Evolutionary conservation across 208 protist genomes (phyloP).

Genomic region (Trypanosoma avium): DNA sequence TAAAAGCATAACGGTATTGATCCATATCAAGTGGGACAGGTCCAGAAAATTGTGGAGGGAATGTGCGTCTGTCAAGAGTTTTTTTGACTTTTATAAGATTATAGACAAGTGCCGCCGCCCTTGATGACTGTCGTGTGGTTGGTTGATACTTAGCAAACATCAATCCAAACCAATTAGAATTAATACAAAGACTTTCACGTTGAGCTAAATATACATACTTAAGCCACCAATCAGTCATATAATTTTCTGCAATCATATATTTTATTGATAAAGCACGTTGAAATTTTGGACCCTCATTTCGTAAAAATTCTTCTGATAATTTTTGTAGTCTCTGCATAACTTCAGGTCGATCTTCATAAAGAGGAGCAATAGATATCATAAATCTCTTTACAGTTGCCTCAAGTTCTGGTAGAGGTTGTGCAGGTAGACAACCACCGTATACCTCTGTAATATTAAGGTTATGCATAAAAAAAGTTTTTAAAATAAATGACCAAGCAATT

Average conservation of each 20-base stretch:
- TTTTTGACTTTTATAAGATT: slow-evolving; percentile 64
- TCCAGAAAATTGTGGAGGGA: slow-evolving; percentile 59
- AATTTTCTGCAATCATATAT: slow-evolving; percentile 61
- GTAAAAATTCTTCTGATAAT: slow-evolving; percentile 62
- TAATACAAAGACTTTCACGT: slow-evolving; percentile 76
- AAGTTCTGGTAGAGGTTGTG: slow-evolving; percentile 74
- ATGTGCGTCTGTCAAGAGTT: slow-evolving; percentile 52
- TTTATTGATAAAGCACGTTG: slow-evolving; percentile 76
- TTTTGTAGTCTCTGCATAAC: slow-evolving; percentile 44
- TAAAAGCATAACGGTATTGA: slow-evolving; percentile 83
- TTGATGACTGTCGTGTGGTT: slow-evolving; percentile 46
- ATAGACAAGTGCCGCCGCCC: slow-evolving; percentile 67
- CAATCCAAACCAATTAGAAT: slow-evolving; percentile 90
- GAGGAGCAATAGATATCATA: slow-evolving; percentile 54
- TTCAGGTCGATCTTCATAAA: slow-evolving; percentile 28
- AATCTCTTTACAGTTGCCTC: slow-evolving; percentile 62
- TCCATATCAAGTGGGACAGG: slow-evolving; percentile 83
- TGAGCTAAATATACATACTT: slow-evolving; percentile 86
- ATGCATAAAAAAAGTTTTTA: slow-evolving; percentile 54
- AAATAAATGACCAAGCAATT: slow-evolving; percentile 52
- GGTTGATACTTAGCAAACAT: slow-evolving; percentile 56
- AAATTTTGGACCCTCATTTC: slow-evolving; percentile 66
- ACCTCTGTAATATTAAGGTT: slow-evolving; percentile 51
- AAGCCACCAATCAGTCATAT: slow-evolving; percentile 89
- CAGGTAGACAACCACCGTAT: slow-evolving; percentile 73